A percentile compares a stretch with the other conserved stretches of the same genome.
phyloP scores from a whole-genome alignment of 768 basidiomycete species.

The Leccinum imitatum region DNA sequence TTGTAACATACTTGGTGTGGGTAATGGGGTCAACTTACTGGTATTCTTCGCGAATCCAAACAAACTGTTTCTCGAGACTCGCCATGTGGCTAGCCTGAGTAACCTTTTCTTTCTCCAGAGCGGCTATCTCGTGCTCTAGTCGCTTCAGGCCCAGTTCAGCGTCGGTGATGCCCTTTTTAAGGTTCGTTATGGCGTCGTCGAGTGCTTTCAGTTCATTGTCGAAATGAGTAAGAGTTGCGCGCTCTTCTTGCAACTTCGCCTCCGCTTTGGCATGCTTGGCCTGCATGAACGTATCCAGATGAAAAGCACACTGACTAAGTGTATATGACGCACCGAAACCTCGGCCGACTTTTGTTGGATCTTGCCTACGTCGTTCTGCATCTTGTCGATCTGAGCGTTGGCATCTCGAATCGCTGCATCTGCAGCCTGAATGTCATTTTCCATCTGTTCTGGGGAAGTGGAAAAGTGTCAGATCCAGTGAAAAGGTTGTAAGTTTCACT shows the following conservation, averaged over 20 bases:
- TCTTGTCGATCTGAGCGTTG: constrained; percentile 46
- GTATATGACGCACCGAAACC: constrained; percentile 18
- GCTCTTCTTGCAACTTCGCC: constrained; percentile 75
- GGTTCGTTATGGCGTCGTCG: constrained; percentile 76
- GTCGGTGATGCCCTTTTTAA: constrained; percentile 69
- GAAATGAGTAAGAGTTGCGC: constrained; percentile 83
- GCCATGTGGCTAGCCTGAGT: constrained; percentile 49
- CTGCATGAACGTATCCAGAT: constrained; percentile 31
- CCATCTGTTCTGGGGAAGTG: constrained; percentile 27
- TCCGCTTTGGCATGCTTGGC: constrained; percentile 63
- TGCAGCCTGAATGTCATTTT: constrained; percentile 28
- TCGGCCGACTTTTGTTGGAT: constrained; percentile 48
- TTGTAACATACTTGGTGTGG: not conserved
- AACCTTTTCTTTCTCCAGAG: constrained; percentile 63
- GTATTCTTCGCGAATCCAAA: constrained; percentile 89
- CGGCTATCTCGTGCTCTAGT: constrained; percentile 67
- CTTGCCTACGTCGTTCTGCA: constrained; percentile 62
- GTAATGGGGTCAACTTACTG: constrained; percentile 52
- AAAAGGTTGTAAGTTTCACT: constrained; percentile 19
- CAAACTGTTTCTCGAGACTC: constrained; percentile 75
- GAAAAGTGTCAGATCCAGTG: not conserved
- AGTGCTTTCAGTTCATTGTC: constrained; percentile 86
- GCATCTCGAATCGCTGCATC: constrained; percentile 32
- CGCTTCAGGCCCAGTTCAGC: constrained; percentile 64
- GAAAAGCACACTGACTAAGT: not conserved